Evolutionary conservation across 2,329 filamentous ascomycete genomes (phyloP).

Genomic region (Whalleya microplaca): DNA sequence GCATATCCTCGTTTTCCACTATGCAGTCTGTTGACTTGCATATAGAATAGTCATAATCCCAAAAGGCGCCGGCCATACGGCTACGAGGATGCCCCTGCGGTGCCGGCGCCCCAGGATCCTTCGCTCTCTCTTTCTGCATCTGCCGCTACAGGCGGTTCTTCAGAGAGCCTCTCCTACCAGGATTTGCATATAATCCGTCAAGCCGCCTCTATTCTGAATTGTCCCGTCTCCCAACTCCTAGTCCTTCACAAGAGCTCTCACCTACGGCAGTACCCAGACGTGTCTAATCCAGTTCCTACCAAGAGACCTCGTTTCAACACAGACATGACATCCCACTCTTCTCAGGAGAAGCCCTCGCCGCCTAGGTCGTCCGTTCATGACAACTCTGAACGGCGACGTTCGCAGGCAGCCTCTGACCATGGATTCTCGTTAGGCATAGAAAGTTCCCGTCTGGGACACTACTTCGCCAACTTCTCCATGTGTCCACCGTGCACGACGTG

Average conservation of each 20-base stretch:
- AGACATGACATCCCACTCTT: constrained; percentile 32
- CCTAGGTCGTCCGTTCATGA: constrained; percentile 25
- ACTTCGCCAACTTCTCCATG: constrained; percentile 38
- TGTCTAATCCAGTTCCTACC: constrained; percentile 27
- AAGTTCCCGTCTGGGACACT: constrained; percentile 38
- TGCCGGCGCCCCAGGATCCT: constrained; percentile 41
- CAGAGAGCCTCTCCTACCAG: constrained; percentile 29
- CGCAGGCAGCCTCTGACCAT: constrained; percentile 9
- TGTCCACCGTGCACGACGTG: constrained; percentile 42
- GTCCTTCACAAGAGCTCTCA: constrained; percentile 38
- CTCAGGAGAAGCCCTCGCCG: constrained; percentile 30
- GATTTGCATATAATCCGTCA: constrained; percentile 41
- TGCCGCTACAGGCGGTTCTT: constrained; percentile 27
- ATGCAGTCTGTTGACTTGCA: constrained; percentile 39
- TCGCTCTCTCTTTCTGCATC: constrained; percentile 32
- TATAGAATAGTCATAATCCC: constrained; percentile 43
- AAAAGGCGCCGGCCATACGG: constrained; percentile 50
- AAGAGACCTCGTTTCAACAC: constrained; percentile 33
- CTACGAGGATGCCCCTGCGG: constrained; percentile 42
- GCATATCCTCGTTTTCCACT: constrained; percentile 33
- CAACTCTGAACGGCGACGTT: constrained; percentile 18
- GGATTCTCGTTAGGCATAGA: constrained; percentile 32
- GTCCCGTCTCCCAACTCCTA: constrained; percentile 35
- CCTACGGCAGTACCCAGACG: constrained; percentile 38
- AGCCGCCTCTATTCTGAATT: constrained; percentile 40